These are phyloP conservation scores for Fraxinus paxiana DNA, from an alignment of 305 asterid genomes.

Conservation along the genomic window DNA sequence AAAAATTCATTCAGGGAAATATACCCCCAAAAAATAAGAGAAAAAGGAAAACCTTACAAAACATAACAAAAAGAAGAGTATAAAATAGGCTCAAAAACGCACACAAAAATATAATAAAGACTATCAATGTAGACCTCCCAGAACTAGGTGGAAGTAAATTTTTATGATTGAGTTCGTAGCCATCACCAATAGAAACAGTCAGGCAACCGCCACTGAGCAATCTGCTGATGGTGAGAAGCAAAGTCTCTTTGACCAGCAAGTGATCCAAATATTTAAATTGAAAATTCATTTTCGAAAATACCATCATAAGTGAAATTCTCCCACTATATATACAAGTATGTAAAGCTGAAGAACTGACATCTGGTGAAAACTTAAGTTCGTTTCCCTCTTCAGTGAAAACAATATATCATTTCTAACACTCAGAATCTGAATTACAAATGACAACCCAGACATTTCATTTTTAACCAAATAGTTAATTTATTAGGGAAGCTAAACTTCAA, in stretches of 20 bases:
- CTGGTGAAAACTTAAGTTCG: background rate
- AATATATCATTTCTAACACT: background rate
- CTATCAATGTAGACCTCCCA: background rate
- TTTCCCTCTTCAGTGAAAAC: background rate
- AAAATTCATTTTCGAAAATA: background rate
- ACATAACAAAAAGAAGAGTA: background rate
- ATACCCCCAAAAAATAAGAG: background rate
- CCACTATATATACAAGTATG: background rate
- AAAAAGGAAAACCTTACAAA: slow-evolving; percentile 1
- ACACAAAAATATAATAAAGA: background rate
- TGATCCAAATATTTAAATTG: background rate
- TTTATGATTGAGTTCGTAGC: background rate
- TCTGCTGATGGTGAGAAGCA: background rate
- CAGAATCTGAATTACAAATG: background rate
- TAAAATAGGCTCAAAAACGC: background rate
- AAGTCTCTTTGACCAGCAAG: background rate
- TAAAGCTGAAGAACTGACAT: background rate
- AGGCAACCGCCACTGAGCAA: slow-evolving; percentile 2
- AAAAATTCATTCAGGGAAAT: background rate
- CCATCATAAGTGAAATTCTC: background rate
- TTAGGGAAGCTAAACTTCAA: slow-evolving; percentile 3
- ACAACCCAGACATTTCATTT: background rate
- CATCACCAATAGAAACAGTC: background rate
- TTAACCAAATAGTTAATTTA: background rate
- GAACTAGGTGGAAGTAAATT: background rate